Evolutionary conservation across 257 asterid species (phyloP), one percentile per base, ranked within the genome.

Genomic region (Nicotiana benthamiana): DNA sequence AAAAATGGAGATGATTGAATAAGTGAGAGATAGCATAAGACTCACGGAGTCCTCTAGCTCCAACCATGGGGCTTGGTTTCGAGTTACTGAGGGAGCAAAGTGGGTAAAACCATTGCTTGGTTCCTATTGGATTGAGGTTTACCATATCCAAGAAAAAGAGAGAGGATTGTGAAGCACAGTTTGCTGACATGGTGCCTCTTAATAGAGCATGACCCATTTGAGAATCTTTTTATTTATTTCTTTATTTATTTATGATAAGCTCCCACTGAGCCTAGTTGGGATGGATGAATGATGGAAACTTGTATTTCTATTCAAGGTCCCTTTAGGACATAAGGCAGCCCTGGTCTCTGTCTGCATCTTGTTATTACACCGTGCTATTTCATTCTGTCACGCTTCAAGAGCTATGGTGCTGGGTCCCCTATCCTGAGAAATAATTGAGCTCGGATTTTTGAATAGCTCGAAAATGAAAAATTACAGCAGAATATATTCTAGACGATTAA

Each of bases 1-100:
- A 72, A 72, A 72, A 46, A 72, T 72, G 59, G 59, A 72, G 13
- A 68, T 68, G 32, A 68, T n/a, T 68, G 57, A 72, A 72, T 12
- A 22, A 72, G 59, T 24, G 77, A 70, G 59, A 43, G 36, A 72
- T 13, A 70, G 6, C 59, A 7, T 43, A 22, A 59, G 13, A 13
- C 4, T 26, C 20, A 22, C 28, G 34, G 59, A 13, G 22, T 43
- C 36, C 77, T 46, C 60, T 15, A 72, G 36, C 77, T 70, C 59
- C 77, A 72, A 46, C 77, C 59, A 20, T 46, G 77, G 22, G 22
- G 22, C 22, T 43, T 34, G 67, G 34, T 43, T 43, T 20, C 60
- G 24, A 46, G 36, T 46, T 8, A 43, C 36, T 57, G 26, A 6
- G 2, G 36, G 77, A 13, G 77, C 36, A 22, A 46, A 72, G 77